Percentiles rank a stretch among this genome's conserved stretches.
phyloP scores from a whole-genome alignment of 306 rosid genomes.

The Macrotyloma uniflorum region DNA sequence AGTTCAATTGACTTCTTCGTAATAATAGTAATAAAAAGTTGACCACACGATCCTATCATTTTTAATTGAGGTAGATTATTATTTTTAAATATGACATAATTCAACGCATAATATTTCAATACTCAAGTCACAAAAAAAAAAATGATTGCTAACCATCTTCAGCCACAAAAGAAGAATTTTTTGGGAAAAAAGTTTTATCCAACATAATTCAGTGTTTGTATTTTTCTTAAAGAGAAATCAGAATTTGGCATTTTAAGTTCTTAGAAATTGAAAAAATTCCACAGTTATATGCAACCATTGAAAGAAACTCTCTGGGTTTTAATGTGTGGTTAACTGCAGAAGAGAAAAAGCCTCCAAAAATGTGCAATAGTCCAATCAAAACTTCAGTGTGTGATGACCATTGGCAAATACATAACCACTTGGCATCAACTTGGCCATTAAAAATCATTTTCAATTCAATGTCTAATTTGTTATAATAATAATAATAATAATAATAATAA shows the following conservation, averaged over 20 bases:
- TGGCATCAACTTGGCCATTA: constrained; percentile 36
- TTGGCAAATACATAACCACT: constrained; percentile 44
- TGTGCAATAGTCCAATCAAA: constrained; percentile 11
- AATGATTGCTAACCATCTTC: constrained; percentile 1
- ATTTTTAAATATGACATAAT: too few species aligned
- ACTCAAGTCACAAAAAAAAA: background rate
- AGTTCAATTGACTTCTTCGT: too few species aligned
- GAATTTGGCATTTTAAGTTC: background rate
- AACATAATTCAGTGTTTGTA: background rate
- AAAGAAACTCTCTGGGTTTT: background rate
- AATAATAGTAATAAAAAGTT: too few species aligned
- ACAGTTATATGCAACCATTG: background rate
- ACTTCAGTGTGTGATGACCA: background rate
- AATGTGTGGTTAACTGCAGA: constrained; percentile 32
- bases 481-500: too few species aligned
- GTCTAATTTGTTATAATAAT: background rate
- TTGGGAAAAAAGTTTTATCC: background rate
- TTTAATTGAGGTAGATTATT: too few species aligned
- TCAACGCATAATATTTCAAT: too few species aligned
- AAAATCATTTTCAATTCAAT: constrained; percentile 1
- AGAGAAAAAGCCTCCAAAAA: constrained; percentile 5
- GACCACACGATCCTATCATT: too few species aligned
- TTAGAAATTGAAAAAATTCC: background rate
- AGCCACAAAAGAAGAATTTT: background rate
- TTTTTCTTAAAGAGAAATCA: background rate